Base-by-base conservation (phyloP, 192 early-diverging fungal species). In the Linnemannia elongata region DNA sequence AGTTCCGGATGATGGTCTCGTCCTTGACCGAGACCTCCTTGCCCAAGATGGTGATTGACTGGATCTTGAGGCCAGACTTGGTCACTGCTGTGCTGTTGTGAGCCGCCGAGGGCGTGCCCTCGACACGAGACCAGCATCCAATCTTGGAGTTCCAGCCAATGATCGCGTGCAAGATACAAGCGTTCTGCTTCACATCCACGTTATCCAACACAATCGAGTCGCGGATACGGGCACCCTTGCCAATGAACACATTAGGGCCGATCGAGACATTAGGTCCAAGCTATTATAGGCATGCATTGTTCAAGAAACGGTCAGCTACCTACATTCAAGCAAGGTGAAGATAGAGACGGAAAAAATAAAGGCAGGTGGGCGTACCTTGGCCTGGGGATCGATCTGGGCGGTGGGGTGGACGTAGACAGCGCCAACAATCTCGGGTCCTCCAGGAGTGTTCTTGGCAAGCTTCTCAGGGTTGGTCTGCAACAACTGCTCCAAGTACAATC, bases 231-330 rank as follows among this genome's bases (percentile, higher is more conserved):
- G 96, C 97, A 70, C 98, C 98, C 66, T 96, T 95, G 73, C 96
- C 97, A 69, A 99, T 92, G 35, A 94, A 87, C 15, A 92, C 97
- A 75, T 97, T 97, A 33, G 97, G 96, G 35, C 97, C 97, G 80
- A 99, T 96, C 41, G 96, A 96, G 12, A 98, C 98, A 89, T 99
- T 98, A 75, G 98, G 98, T 22, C 98, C 98, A 76, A 99, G 94
- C 90, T 95, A 81, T 60, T 35, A 33, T 30, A 27, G 9, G 6
- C 6, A 71, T 27, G 13, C n/a, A 49, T 22, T 22, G 54, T 2
- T 18, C 15, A 18, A 63, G 24, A 81, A 75, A 30, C 52, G 20
- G 60, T 66, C 60, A 66, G 30, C 3, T 35, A 66, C 33, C 30
- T 30, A 66, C 27, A 63, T 66, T 13, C 60, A 66, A 15, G 30